Percentiles rank a stretch among this genome's conserved stretches.
phyloP scores from a whole-genome alignment of 1,284 basidiomycete species.

The Pseudozyma tsukubaensis region DNA sequence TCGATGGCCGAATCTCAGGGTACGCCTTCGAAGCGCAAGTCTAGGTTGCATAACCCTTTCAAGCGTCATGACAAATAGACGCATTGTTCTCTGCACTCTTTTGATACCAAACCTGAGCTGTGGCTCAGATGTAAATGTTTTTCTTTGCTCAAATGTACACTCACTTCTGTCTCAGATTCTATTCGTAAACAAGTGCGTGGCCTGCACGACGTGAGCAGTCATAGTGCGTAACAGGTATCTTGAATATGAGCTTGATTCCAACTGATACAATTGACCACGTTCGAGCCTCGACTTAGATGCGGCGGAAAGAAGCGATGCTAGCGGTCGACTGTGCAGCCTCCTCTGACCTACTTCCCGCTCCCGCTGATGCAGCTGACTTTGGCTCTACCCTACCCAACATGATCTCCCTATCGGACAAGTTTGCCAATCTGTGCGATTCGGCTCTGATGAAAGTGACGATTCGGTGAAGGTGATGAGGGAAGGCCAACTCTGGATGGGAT shows the following conservation, averaged over 20 bases:
- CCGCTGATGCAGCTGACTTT: conserved; percentile 4
- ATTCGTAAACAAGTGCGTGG: too few relatives aligned
- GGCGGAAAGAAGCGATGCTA: conserved; percentile 48
- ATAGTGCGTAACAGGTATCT: too few relatives aligned
- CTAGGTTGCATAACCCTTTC: conserved; percentile 58
- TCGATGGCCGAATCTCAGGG: conserved; percentile 47
- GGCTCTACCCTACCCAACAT: conserved; percentile 66
- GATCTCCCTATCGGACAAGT: conserved; percentile 78
- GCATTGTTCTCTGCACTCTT: neutral
- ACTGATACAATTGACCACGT: too few relatives aligned
- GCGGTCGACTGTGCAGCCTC: conserved; percentile 23
- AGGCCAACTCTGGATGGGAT: conserved; percentile 69
- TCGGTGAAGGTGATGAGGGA: conserved; percentile 76
- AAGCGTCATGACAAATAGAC: conserved; percentile 45
- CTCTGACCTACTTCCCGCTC: conserved; percentile 27
- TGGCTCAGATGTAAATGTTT: neutral
- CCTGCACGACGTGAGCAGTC: too few relatives aligned
- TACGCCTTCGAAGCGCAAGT: conserved; percentile 45
- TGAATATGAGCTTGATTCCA: neutral
- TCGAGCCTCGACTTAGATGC: conserved; percentile 17
- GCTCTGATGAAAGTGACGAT: conserved; percentile 82
- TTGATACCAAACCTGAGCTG: conserved; percentile 3
- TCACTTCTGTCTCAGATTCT: too few relatives aligned
- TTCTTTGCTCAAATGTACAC: too few relatives aligned
- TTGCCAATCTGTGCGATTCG: conserved; percentile 81